Conservation (phyloP, 2,329 filamentous ascomycete genomes). For the Penicillium sp. region DNA sequence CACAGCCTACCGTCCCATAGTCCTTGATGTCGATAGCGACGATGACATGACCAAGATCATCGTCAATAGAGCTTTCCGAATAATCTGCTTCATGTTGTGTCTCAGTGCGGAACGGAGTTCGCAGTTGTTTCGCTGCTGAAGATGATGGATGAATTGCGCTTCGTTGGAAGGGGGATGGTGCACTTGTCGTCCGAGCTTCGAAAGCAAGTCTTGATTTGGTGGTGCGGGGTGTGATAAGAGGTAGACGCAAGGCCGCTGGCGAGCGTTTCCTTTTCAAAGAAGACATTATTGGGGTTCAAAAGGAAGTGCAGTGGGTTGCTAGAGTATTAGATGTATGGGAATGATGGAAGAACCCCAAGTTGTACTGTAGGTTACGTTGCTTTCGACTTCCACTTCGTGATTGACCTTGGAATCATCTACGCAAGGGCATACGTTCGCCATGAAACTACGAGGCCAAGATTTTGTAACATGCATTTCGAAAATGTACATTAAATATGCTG, state of each 20-base stretch:
- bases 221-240: slow-evolving; percentile 14
- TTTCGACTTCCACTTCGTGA: neutral
- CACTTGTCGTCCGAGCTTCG: slow-evolving; percentile 2
- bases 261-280: slow-evolving; percentile 16
- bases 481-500: slow-evolving; percentile 5
- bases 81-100: slow-evolving; percentile 23
- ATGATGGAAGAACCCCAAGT: neutral
- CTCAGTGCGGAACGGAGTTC: slow-evolving; percentile 7
- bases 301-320: neutral
- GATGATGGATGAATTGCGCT: slow-evolving; percentile 2
- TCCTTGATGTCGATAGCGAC: slow-evolving; percentile 77
- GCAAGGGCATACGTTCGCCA: neutral
- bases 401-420: neutral
- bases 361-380: neutral
- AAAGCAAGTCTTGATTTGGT: slow-evolving; percentile 4
- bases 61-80: slow-evolving; percentile 38
- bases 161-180: slow-evolving; percentile 1
- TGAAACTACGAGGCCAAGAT: neutral
- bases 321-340: neutral
- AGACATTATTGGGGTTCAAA: neutral
- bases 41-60: slow-evolving; percentile 67
- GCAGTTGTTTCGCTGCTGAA: slow-evolving; percentile 7
- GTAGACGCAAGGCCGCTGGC: neutral
- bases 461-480: neutral
- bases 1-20: slow-evolving; percentile 74